Percentiles rank a stretch among this genome's conserved stretches.
phyloP scores from a whole-genome alignment of 2,329 filamentous ascomycete species.

The Fusarium goolgardi region DNA sequence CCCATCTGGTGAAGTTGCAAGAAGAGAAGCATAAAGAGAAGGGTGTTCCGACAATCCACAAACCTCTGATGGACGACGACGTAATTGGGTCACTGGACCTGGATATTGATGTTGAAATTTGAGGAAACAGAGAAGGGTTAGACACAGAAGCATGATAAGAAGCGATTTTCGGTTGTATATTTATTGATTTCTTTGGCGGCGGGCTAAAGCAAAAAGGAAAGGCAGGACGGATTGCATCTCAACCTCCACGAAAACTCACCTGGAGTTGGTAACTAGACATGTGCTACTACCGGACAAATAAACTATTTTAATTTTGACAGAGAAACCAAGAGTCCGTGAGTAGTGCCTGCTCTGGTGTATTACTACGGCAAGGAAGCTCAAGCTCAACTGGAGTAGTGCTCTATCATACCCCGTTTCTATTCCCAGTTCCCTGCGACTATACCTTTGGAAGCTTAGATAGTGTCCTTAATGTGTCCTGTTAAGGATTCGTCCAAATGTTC shows the following conservation, averaged over 20 bases:
- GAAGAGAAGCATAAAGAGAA: slow-evolving; percentile 66
- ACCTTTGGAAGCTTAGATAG: background rate
- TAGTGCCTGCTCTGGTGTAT: background rate
- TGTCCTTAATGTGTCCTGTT: background rate
- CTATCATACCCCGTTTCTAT: background rate
- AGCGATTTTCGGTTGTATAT: slow-evolving; percentile 15
- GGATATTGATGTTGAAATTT: slow-evolving; percentile 92
- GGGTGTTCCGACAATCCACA: slow-evolving; percentile 75
- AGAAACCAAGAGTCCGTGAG: background rate
- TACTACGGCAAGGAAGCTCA: background rate
- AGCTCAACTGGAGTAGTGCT: background rate
- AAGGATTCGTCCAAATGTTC: background rate
- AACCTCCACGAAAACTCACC: background rate
- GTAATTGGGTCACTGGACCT: slow-evolving; percentile 90
- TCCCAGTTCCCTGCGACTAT: background rate
- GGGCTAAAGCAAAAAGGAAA: slow-evolving; percentile 24
- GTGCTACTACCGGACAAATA: slow-evolving; percentile 20
- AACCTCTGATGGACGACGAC: slow-evolving; percentile 89
- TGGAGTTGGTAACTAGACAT: slow-evolving; percentile 4
- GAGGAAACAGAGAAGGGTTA: slow-evolving; percentile 31
- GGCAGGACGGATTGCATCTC: slow-evolving; percentile 20
- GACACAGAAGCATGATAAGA: slow-evolving; percentile 15
- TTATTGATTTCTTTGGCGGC: slow-evolving; percentile 2
- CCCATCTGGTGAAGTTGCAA: slow-evolving; percentile 66
- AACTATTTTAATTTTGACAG: slow-evolving; percentile 5